phyloP scores from a whole-genome alignment of 2,329 filamentous ascomycete genomes.

The Rhynchosporium agropyri region DNA sequence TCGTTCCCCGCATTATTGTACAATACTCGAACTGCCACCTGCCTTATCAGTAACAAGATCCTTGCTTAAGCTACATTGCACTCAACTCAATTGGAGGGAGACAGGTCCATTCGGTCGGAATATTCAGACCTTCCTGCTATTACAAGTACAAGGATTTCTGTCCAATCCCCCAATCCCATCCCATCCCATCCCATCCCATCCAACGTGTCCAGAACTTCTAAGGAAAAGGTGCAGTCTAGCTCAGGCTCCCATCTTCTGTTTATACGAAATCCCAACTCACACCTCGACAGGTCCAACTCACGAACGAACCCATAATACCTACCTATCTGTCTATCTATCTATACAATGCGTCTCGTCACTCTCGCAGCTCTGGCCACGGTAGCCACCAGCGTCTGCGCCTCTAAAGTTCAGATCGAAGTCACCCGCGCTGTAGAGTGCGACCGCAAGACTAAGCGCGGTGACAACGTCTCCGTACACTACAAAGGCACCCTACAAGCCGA shows the following conservation, averaged over 20 bases:
- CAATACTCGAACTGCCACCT: no score
- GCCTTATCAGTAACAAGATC: background rate
- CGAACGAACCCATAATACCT: conserved; percentile 5
- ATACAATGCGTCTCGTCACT: conserved; percentile 41
- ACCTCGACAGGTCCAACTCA: background rate
- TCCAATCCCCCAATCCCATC: background rate
- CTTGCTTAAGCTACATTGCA: conserved; percentile 2
- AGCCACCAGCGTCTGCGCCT: conserved; percentile 37
- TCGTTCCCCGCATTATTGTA: background rate
- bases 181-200: background rate
- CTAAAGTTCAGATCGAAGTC: conserved; percentile 73
- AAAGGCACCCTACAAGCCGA: conserved; percentile 73
- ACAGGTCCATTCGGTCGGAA: conserved; percentile 8
- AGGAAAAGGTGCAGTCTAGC: background rate
- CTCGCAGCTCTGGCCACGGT: conserved; percentile 38
- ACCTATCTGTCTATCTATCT: conserved; percentile 7
- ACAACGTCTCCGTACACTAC: conserved; percentile 87
- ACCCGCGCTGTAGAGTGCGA: conserved; percentile 75
- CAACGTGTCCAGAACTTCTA: conserved; percentile 30
- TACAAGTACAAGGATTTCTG: conserved; percentile 2
- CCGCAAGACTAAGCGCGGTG: conserved; percentile 74
- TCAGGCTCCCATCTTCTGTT: background rate
- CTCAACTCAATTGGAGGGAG: conserved; percentile 4
- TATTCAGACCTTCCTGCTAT: conserved; percentile 1
- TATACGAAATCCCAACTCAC: conserved; percentile 11